These are phyloP conservation scores for Strobilomyces confusus DNA, from an alignment of 768 basidiomycete genomes.

Conservation along the genomic window DNA sequence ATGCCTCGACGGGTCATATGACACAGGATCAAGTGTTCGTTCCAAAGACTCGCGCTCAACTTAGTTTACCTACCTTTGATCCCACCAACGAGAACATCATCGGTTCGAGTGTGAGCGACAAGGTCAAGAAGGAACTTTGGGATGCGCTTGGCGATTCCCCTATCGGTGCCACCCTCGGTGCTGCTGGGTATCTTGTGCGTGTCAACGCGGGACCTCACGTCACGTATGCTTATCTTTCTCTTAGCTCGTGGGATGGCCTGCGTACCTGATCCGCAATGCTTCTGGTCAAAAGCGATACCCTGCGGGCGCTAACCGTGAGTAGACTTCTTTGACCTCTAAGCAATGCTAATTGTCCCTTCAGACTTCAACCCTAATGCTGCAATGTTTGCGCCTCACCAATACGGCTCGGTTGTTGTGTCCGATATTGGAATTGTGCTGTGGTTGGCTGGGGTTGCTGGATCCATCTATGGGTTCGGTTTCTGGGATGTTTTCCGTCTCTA, in stretches of 20 bases:
- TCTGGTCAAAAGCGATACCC: constrained; percentile 86
- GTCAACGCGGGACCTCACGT: background rate
- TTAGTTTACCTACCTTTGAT: constrained; percentile 62
- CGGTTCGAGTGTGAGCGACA: constrained; percentile 61
- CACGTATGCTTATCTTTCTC: background rate
- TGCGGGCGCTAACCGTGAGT: constrained; percentile 70
- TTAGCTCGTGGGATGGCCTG: constrained; percentile 80
- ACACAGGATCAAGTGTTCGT: constrained; percentile 96
- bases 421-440: constrained; percentile 79
- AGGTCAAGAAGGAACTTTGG: constrained; percentile 67
- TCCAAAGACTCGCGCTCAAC: constrained; percentile 77
- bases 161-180: constrained; percentile 54
- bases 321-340: background rate
- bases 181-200: constrained; percentile 59
- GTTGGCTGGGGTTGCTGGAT: constrained; percentile 53
- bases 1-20: constrained; percentile 91
- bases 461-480: constrained; percentile 62
- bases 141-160: constrained; percentile 94
- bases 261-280: constrained; percentile 78
- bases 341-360: constrained; percentile 16
- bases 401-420: constrained; percentile 70
- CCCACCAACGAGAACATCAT: constrained; percentile 59
- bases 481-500: constrained; percentile 74
- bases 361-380: constrained; percentile 75
- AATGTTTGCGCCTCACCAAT: constrained; percentile 86